A percentile compares a stretch with the other conserved stretches of the same genome.
phyloP scores from a whole-genome alignment of 192 early-diverging fungal genomes.

The Rhizoclosmatium sp. region DNA sequence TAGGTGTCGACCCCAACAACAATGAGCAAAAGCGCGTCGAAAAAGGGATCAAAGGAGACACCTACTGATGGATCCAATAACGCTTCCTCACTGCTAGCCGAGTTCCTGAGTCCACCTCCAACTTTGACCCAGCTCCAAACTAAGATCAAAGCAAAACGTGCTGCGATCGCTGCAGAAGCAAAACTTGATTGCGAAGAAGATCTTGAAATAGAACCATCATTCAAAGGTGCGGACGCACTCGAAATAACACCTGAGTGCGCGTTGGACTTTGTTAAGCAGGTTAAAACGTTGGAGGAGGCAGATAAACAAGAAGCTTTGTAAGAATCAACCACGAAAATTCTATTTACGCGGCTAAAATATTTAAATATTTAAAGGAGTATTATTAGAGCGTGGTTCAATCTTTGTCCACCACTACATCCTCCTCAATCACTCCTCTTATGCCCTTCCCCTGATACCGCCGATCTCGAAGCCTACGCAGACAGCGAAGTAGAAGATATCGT shows the following conservation, averaged over 20 bases:
- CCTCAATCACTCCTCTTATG: neutral
- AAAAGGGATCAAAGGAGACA: neutral
- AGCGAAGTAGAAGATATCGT: neutral
- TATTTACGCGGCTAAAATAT: neutral
- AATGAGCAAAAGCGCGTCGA: neutral
- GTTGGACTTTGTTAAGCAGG: neutral
- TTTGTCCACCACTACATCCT: neutral
- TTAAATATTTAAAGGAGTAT: neutral
- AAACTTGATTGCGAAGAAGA: neutral
- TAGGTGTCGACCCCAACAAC: too few species aligned
- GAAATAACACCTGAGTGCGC: neutral
- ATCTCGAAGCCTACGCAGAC: neutral
- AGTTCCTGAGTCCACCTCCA: neutral
- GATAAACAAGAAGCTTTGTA: neutral
- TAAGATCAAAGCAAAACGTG: neutral
- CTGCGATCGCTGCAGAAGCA: neutral
- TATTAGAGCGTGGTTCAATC: neutral
- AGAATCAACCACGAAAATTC: neutral
- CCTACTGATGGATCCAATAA: neutral
- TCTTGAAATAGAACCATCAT: neutral
- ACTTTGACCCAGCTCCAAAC: neutral
- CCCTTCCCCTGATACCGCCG: neutral
- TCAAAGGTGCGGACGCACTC: constrained; percentile 9
- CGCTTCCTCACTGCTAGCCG: neutral
- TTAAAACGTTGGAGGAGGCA: neutral